Evolutionary conservation across 2,329 filamentous ascomycete genomes (phyloP).

Genomic region (Fusarium fujikuroi): DNA sequence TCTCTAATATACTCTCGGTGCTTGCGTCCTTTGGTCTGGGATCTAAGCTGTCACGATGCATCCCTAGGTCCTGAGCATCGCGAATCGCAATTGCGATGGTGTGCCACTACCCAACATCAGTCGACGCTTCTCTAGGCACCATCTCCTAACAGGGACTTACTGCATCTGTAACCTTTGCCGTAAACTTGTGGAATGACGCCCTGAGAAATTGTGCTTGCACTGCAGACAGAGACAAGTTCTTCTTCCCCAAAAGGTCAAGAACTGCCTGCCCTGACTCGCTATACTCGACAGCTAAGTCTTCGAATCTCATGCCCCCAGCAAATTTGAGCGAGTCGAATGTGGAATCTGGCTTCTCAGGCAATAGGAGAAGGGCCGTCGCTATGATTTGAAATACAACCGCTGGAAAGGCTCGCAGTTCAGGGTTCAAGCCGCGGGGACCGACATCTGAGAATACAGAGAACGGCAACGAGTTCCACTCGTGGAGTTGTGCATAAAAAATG

Average conservation of each 20-base stretch:
- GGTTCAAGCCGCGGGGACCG: constrained; percentile 61
- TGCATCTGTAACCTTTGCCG: constrained; percentile 67
- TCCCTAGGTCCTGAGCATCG: constrained; percentile 71
- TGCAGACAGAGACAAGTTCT: constrained; percentile 64
- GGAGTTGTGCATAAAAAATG: constrained; percentile 61
- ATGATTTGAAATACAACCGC: constrained; percentile 69
- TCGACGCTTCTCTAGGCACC: neutral
- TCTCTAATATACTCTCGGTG: constrained; percentile 62
- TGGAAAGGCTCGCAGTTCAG: constrained; percentile 66
- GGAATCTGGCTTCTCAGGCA: constrained; percentile 59
- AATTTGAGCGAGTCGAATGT: constrained; percentile 68
- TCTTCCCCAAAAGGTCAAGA: constrained; percentile 65
- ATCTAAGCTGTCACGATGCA: constrained; percentile 65
- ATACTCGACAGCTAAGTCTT: constrained; percentile 69
- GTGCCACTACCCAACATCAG: constrained; percentile 59
- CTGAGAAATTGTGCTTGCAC: constrained; percentile 68
- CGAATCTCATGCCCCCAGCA: constrained; percentile 67
- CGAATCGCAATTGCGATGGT: constrained; percentile 66
- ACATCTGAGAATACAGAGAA: constrained; percentile 61
- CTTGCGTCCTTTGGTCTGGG: constrained; percentile 59
- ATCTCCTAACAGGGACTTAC: constrained; percentile 44
- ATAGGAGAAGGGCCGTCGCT: constrained; percentile 63
- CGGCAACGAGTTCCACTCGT: constrained; percentile 65
- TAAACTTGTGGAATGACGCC: constrained; percentile 67
- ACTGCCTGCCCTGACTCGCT: constrained; percentile 67